Base-by-base conservation (phyloP, 108 stramenopile species). In the Pseudonitzschia multiseries region DNA sequence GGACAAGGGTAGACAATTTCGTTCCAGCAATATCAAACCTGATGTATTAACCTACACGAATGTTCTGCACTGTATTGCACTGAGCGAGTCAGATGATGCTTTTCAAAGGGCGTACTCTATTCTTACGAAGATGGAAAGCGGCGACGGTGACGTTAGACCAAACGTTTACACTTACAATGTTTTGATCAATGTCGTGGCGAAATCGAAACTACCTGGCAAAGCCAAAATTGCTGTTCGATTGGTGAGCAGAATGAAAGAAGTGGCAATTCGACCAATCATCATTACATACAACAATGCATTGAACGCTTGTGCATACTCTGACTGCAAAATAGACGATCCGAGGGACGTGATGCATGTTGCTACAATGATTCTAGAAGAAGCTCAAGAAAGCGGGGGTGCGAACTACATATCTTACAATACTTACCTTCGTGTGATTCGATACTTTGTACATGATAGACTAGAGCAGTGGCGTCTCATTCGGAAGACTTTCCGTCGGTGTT, bases 211-310 rank as follows among this genome's bases (percentile, higher is more conserved):
- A 63, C 78, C 70, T 65, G 79, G 69, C 64, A 84, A 67, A 79
- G 81, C 60, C 73, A 83, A 72, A 61, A 69, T 72, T 52, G 80
- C 80, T 10, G 22, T 64, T 50, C 44, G 53, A 31, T 22, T 75
- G 29, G 36, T 80, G 27, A 41, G 48, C 13, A 28, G 72, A 62
- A 79, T 79, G 78, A 69, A 73, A 51, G 40, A 65, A 29, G 75
- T 70, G 10, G 53, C 70, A 15, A 27, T 81, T 43, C 54, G 65
- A 24, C 81, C 81, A 0, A 26, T 61, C 72, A 79, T 69, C 8
- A 76, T 78, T 24, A 82, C 78, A 4, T 82, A 78, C 73, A 82
- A 82, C 69, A 74, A 72, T 52, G 73, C 68, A 8, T 57, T 81
- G 31, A 81, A 81, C 62, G 80, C 80, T 17, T 81, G 80, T 48